Evolutionary conservation across 129 eudicot genomes (phyloP).

Genomic region (Daucus carota): DH1_v3.0 NC_030385.2:39853001-39853500

Average conservation of each 20-base stretch:
- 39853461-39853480: conserved; percentile 10
- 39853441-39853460: conserved; percentile 18
- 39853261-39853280: not conserved
- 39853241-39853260: not conserved
- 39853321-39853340: not conserved
- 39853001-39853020: no score
- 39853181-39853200: no score
- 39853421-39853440: conserved; percentile 2
- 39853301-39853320: not conserved
- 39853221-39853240: not conserved
- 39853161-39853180: not conserved
- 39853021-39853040: no score
- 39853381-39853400: not conserved
- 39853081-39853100: no score
- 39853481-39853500: conserved; percentile 17
- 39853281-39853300: not conserved
- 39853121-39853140: not conserved
- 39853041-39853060: no score
- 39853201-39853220: not conserved
- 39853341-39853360: not conserved
- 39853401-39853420: conserved; percentile 12
- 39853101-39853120: no score
- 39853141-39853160: not conserved
- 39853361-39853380: conserved; percentile 4
- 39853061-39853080: no score